phyloP scores from a whole-genome alignment of 192 early-diverging fungal species.

The Coemansia pectinata region DNA sequence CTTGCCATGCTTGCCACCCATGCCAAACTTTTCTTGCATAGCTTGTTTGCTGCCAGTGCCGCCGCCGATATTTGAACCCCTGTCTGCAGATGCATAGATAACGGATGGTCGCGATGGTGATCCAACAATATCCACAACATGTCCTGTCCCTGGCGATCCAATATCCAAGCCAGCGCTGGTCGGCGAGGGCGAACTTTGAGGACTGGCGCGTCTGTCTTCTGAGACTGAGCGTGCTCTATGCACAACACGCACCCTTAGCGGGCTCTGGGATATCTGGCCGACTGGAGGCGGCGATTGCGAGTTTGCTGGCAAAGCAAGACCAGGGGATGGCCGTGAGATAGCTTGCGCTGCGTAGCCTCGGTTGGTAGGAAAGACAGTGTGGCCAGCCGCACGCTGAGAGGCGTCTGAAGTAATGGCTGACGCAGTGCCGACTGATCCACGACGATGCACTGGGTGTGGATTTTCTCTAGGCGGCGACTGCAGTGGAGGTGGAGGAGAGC shows the following conservation, averaged over 20 bases:
- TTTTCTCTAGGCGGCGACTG: background rate
- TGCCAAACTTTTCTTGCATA: conserved; percentile 27
- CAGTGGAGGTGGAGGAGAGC: background rate
- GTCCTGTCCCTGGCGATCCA: conserved; percentile 22
- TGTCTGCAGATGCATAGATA: conserved; percentile 29
- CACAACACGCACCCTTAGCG: conserved; percentile 11
- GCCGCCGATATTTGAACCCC: conserved; percentile 26
- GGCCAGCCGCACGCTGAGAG: background rate
- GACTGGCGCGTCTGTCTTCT: background rate
- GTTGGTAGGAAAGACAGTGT: conserved; percentile 35
- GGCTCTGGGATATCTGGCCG: background rate
- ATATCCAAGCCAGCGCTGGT: conserved; percentile 11
- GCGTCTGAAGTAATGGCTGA: conserved; percentile 20
- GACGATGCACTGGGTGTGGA: conserved; percentile 5
- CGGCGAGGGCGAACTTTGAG: background rate
- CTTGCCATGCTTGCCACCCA: conserved; percentile 39
- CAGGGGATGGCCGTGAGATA: conserved; percentile 1
- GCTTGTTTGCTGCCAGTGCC: conserved; percentile 11
- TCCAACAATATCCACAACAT: conserved; percentile 36
- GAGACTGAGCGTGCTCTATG: conserved; percentile 7
- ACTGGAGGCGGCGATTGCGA: background rate
- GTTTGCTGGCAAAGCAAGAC: background rate
- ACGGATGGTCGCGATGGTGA: conserved; percentile 25
- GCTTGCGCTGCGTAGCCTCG: background rate
- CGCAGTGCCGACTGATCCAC: conserved; percentile 25